Evolutionary conservation across 352 stramenopile species (phyloP), one percentile per base, ranked within the genome.

Genomic region (Hyaloperonospora arabidopsidis): DNA sequence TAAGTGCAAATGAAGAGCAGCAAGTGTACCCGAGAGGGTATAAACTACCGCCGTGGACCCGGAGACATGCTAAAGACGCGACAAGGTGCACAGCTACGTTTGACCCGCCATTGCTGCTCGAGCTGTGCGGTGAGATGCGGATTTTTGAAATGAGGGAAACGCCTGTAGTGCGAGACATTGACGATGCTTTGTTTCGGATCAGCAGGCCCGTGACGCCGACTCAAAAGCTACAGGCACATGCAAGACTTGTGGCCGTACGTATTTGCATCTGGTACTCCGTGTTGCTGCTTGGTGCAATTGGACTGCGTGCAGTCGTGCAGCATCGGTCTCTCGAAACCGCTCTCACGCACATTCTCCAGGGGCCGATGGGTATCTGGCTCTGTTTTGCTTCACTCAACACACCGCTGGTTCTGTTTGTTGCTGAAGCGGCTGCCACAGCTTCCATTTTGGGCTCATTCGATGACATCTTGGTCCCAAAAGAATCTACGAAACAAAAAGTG

Each of bases 61-160:
- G 50, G 13, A 62, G 53, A 46, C 64, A 75, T 28, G 52, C 61
- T 6, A 67, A 67, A n/a, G 82, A 90, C 14, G 79, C 68, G 17
- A 49, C 74, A 21, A 68, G 84, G 13, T 82, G 63, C 53, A 89
- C 86, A 5, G 80, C 76, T 6, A 93, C 84, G 32, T 93, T 93
- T 57, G 70, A 91, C 41, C 69, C 81, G 7, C 60, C 78, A 15
- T 55, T 90, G 40, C 40, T 94, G 32, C 58, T 94, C n/a, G 68
- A 81, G 40, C 67, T 94, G 17, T 94, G 84, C 43, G 84, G 84
- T 5, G 81, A 91, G 52, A 94, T 94, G 79, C 76, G 83, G 14
- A 69, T 94, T n/a, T 92, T 89, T 41, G 68, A 80, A 44, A 87
- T 94, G 81, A 62, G 77, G 54, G 82, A 94, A 72, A 94, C 84